phyloP scores from a whole-genome alignment of 2,329 filamentous ascomycete genomes.

The Aspergillus neoniger region DNA sequence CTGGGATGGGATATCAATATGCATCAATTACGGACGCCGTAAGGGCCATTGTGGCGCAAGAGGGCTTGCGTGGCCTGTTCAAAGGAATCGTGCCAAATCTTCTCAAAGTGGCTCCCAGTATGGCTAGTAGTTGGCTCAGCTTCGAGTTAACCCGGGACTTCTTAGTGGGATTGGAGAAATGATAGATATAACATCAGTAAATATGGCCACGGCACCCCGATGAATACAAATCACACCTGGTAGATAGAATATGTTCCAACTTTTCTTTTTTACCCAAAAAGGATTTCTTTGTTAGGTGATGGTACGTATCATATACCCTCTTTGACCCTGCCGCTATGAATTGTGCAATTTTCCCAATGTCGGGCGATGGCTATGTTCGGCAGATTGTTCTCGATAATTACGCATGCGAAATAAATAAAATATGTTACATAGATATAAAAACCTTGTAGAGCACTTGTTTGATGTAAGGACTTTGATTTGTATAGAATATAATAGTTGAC shows the following conservation, averaged over 20 bases:
- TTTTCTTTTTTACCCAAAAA: too few relatives aligned
- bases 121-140: slow-evolving; percentile 98
- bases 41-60: slow-evolving; percentile 75
- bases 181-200: slow-evolving; percentile 11
- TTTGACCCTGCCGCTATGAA: too few relatives aligned
- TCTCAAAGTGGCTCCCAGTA: slow-evolving; percentile 95
- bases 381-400: not conserved
- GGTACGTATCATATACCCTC: too few relatives aligned
- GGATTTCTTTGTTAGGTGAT: too few relatives aligned
- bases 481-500: too few relatives aligned
- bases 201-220: too few relatives aligned
- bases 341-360: too few relatives aligned
- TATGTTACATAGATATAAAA: not conserved
- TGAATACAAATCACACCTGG: too few relatives aligned
- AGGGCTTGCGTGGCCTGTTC: slow-evolving; percentile 84
- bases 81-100: slow-evolving; percentile 95
- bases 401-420: not conserved
- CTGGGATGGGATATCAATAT: slow-evolving; percentile 95
- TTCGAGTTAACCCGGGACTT: slow-evolving; percentile 93
- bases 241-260: too few relatives aligned
- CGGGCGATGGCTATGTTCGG: too few relatives aligned
- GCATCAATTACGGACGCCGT: slow-evolving; percentile 83
- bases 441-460: not conserved
- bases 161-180: slow-evolving; percentile 60
- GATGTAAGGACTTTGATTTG: not conserved